phyloP scores from a whole-genome alignment of 2,329 filamentous ascomycete species.

The Lecanicillium sp. region DNA sequence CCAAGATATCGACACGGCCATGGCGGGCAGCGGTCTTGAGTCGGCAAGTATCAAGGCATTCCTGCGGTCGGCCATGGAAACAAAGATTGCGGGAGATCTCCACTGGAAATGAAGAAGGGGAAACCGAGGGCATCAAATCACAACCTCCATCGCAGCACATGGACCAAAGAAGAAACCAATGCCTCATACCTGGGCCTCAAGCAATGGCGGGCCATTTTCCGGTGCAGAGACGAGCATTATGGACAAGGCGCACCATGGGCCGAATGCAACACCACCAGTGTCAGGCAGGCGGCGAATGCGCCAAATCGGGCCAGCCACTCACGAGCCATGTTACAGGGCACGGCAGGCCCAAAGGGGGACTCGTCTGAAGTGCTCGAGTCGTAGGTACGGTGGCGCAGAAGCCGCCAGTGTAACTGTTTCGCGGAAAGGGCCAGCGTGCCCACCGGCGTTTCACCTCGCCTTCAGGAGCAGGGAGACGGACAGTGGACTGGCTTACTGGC shows the following conservation, averaged over 20 bases:
- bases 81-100: slow-evolving; percentile 44
- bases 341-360: too few species aligned
- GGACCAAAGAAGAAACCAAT: too few species aligned
- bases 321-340: too few species aligned
- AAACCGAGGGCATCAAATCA: not conserved
- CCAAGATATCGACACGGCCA: slow-evolving; percentile 31
- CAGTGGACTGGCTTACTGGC: too few species aligned
- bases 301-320: not conserved
- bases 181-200: too few species aligned
- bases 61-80: slow-evolving; percentile 52
- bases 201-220: too few species aligned
- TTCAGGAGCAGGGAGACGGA: slow-evolving; percentile 9
- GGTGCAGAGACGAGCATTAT: too few species aligned
- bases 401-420: slow-evolving; percentile 8
- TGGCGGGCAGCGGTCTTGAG: slow-evolving; percentile 30
- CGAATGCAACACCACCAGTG: too few species aligned
- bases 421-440: slow-evolving; percentile 9
- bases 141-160: slow-evolving; percentile 6
- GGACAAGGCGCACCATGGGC: not conserved
- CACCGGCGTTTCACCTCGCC: slow-evolving; percentile 26
- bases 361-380: too few species aligned
- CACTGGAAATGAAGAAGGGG: slow-evolving; percentile 44
- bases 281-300: not conserved
- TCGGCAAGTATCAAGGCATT: slow-evolving; percentile 50
- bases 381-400: slow-evolving; percentile 8